These are phyloP conservation scores for Globisporangium takayamanum DNA, from an alignment of 352 stramenopile species.

Conservation along the genomic window DNA sequence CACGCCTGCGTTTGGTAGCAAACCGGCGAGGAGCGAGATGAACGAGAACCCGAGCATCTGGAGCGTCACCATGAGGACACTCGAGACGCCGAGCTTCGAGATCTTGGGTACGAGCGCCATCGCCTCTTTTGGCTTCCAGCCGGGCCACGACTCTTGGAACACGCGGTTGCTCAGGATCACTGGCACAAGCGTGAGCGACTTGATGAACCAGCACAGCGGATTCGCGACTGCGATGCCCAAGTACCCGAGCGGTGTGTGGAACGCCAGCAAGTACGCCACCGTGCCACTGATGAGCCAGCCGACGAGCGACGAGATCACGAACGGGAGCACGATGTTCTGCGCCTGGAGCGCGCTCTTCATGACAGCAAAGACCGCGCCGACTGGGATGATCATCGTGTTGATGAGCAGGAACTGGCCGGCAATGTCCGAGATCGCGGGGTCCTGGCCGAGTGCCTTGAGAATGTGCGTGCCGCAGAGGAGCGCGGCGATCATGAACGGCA, in stretches of 20 bases:
- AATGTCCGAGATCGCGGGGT: slow-evolving; percentile 19
- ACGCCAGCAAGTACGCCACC: slow-evolving; percentile 31
- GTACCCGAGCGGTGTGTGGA: slow-evolving; percentile 27
- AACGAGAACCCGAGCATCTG: slow-evolving; percentile 15
- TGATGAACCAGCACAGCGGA: slow-evolving; percentile 20
- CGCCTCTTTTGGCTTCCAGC: slow-evolving; percentile 11
- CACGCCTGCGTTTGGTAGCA: slow-evolving; percentile 24
- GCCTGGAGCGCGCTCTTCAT: slow-evolving; percentile 26
- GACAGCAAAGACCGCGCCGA: slow-evolving; percentile 18
- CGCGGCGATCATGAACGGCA: slow-evolving; percentile 10
- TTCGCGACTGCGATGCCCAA: slow-evolving; percentile 24
- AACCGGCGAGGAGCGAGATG: slow-evolving; percentile 18
- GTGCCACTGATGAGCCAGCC: slow-evolving; percentile 16
- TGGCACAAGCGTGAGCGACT: slow-evolving; percentile 17
- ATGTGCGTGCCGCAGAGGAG: slow-evolving; percentile 22
- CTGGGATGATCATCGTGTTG: slow-evolving; percentile 16
- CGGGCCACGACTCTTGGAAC: slow-evolving; percentile 17
- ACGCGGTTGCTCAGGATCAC: slow-evolving; percentile 19
- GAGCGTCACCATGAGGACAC: slow-evolving; percentile 13
- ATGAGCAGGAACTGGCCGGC: slow-evolving; percentile 19
- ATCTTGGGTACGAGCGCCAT: slow-evolving; percentile 15
- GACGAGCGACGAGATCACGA: slow-evolving; percentile 20
- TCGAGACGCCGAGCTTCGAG: slow-evolving; percentile 11
- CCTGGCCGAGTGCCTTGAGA: slow-evolving; percentile 26
- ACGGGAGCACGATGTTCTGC: slow-evolving; percentile 30